phyloP scores from a whole-genome alignment of 2,329 filamentous ascomycete species.

The Xylaria sp. region DNA sequence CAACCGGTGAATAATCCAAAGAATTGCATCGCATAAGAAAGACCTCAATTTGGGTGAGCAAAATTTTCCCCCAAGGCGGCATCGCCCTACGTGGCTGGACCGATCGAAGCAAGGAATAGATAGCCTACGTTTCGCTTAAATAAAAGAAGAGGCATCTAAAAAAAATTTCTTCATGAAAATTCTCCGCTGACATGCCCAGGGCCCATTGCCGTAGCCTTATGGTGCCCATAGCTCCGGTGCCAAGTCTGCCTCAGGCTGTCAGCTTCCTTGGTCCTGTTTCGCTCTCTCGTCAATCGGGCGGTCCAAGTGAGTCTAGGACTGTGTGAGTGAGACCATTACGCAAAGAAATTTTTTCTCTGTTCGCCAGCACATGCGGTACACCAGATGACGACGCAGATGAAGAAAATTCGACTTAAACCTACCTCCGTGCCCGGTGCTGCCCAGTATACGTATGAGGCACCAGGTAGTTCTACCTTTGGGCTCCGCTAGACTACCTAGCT shows the following conservation, averaged over 20 bases:
- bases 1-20: constrained; percentile 6
- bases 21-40: constrained; percentile 22
- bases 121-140: constrained; percentile 28
- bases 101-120: constrained; percentile 30
- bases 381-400: constrained; percentile 22
- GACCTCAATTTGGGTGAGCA: constrained; percentile 23
- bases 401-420: no score
- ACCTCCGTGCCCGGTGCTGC: no score
- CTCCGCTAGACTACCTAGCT: constrained; percentile 24
- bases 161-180: constrained; percentile 22
- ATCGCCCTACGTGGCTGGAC: constrained; percentile 27
- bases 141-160: constrained; percentile 3
- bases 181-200: constrained; percentile 28
- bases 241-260: neutral
- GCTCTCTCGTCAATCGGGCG: constrained; percentile 14
- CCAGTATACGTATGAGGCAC: neutral
- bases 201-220: constrained; percentile 21
- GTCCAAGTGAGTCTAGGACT: constrained; percentile 12
- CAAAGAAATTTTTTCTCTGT: constrained; percentile 10
- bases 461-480: neutral
- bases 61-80: constrained; percentile 16
- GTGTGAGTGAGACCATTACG: constrained; percentile 7
- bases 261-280: neutral
- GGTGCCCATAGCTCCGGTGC: constrained; percentile 13
- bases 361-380: constrained; percentile 4